A percentile compares a stretch with the other conserved stretches of the same genome.
These are phyloP conservation scores for Chytriomyces hyalinus DNA, from an alignment of 192 early-diverging fungal species.

Conservation along the genomic window DNA sequence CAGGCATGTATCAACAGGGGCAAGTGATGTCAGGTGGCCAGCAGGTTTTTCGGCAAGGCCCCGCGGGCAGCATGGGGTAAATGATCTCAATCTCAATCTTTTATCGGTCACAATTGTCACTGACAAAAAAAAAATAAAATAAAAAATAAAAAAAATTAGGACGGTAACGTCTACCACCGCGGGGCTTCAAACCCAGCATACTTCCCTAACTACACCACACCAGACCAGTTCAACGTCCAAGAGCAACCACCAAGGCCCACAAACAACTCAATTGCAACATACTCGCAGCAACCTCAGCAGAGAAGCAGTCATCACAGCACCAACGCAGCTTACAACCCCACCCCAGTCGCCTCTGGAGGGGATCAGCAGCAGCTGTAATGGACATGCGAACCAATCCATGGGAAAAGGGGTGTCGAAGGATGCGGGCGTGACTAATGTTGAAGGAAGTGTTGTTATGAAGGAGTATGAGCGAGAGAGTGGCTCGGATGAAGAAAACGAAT, in stretches of 20 bases:
- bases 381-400: too few relatives aligned
- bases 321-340: background rate
- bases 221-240: slow-evolving; percentile 19
- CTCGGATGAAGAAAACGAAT: slow-evolving; percentile 27
- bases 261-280: background rate
- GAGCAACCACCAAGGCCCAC: background rate
- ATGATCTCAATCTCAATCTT: background rate
- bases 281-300: background rate
- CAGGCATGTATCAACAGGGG: background rate
- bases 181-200: slow-evolving; percentile 32
- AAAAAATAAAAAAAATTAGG: background rate
- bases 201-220: background rate
- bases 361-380: background rate
- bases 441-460: background rate
- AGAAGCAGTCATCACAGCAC: background rate
- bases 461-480: slow-evolving; percentile 27
- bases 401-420: background rate
- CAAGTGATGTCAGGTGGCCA: background rate
- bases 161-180: slow-evolving; percentile 33
- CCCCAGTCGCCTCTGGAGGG: background rate
- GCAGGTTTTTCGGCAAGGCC: slow-evolving; percentile 42
- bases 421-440: background rate
- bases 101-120: too few relatives aligned
- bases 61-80: slow-evolving; percentile 29
- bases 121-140: too few relatives aligned